Base-by-base conservation (phyloP, 2,329 filamentous ascomycete species). In the Raffaelea albimanens region DNA sequence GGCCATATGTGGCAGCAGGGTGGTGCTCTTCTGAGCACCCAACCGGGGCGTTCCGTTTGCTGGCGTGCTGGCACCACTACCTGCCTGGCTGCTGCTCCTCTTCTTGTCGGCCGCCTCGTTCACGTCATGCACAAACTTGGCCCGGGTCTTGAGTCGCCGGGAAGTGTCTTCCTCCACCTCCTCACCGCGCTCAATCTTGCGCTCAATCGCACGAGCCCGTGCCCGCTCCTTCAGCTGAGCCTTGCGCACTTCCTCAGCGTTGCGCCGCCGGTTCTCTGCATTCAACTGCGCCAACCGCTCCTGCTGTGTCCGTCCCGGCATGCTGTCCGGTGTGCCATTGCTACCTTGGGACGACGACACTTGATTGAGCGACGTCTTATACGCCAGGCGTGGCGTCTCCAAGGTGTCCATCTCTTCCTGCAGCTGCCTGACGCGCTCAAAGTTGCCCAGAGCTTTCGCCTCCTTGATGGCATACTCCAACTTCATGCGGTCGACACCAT, bases 161-260 rank as follows among this genome's bases (percentile, higher is more conserved):
- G 75, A 77, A 41, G 69, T 67, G 56, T 83, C 80, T 43, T 77
- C 76, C 47, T 72, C 66, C 31, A 78, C 70, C 2, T 70, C 69
- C 59, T 86, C 83, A 48, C 82, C 82, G 36, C 80, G 75, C 51
- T 78, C 78, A 41, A 81, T 65, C 39, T 77, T 79, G 49, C 72
- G 74, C 54, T 80, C 80, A 40, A 72, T 73, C 62, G 76, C 76
- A 53, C 77, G 78, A 57, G 71, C 71, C 54, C 73, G 75, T 44
- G 77, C 76, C 56, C 82, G 78, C 67, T 98, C 93, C 56, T 84
- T 83, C 48, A 95, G 73, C 61, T 96, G 86, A 1, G 90, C 91
- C 63, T 87, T 86, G 50, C 91, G 87, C n/a, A 97, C 85, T 43
- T 86, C 83, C 61, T 95, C 87, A n/a, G 79, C 77, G 59, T 96